These are phyloP conservation scores for Chlorella sp. DNA, from an alignment of 139 green algal genomes.

Conservation along the genomic window DNA sequence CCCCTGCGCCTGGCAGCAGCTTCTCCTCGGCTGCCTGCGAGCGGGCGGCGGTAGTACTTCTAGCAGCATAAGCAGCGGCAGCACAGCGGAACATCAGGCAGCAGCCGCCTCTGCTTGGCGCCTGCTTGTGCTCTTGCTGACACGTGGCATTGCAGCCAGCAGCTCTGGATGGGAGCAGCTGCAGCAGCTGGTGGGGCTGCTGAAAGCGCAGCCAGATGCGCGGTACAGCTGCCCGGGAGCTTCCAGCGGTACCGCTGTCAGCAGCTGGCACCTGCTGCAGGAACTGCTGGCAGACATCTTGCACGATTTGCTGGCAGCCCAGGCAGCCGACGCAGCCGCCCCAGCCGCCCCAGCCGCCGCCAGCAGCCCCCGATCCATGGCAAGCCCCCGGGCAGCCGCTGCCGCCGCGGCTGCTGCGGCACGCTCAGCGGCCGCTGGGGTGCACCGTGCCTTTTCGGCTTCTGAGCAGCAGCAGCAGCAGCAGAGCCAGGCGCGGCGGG, in stretches of 20 bases:
- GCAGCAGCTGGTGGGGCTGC: neutral
- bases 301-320: slow-evolving; percentile 18
- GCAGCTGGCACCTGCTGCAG: slow-evolving; percentile 46
- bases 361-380: neutral
- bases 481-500: neutral
- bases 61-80: neutral
- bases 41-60: neutral
- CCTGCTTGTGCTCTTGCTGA: slow-evolving; percentile 25
- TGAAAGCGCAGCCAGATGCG: neutral
- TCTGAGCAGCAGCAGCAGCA: neutral
- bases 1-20: slow-evolving; percentile 44
- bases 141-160: neutral
- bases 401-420: neutral
- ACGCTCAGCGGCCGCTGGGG: neutral
- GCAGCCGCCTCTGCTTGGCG: neutral
- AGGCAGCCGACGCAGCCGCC: slow-evolving; percentile 9
- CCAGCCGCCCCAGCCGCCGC: neutral
- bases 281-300: slow-evolving; percentile 50
- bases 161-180: slow-evolving; percentile 4
- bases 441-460: neutral
- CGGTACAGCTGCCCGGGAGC: neutral
- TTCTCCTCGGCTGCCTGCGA: slow-evolving; percentile 49
- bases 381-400: neutral
- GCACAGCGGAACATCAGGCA: neutral
- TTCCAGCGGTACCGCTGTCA: neutral